Base-by-base conservation (phyloP, 106 monocot species). In the Agapanthus africanus region DNA sequence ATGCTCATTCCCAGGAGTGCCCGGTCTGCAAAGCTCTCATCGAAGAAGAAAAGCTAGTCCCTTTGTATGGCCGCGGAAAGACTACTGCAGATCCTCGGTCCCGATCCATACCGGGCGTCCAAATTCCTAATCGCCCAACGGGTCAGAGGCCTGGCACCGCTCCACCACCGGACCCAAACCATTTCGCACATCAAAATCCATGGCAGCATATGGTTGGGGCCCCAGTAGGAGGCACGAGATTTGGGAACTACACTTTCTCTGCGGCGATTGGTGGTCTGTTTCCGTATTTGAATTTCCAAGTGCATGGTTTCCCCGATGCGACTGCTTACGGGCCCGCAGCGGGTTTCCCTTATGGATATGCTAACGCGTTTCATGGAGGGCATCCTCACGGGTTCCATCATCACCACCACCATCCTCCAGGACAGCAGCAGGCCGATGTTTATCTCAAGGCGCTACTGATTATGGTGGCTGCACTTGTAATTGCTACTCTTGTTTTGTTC, bases 1-100 rank as follows among this genome's bases (percentile, higher is more conserved):
- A 90, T 59, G 72, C 83, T 30, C 80, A 78, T n/a, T 80, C 90
- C 2, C 80, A 49, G 8, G 90, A 85, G 31, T 90, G 90, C 70
- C 85, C 85, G 1, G 90, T 90, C 51, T 90, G 90, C 78, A 90
- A 90, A 63, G 85, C 85, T 2, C 8, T 76, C 9, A 59, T 90
- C 0, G 81, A 86, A 57, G 86, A 86, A 65, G 76, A 83, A 6
- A 86, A 86, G 66, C 71, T 90, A 0, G 79, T 90, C 23, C 90
- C 90, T 52, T 76, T 90, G 21, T 86, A 86, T 49, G 83, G 90
- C 8, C 59, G 86, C 23, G 90, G 86, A 0, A 83, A 84, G 65
- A 70, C 42, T 1, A 41, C 77, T 16, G 33, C 79, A 0, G 89
- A 82, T 41, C 85, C 89, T 1, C 74, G 85, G 2, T 74, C 80